Conservation (phyloP, 257 asterid species). For the Apocynum venetum region DNA sequence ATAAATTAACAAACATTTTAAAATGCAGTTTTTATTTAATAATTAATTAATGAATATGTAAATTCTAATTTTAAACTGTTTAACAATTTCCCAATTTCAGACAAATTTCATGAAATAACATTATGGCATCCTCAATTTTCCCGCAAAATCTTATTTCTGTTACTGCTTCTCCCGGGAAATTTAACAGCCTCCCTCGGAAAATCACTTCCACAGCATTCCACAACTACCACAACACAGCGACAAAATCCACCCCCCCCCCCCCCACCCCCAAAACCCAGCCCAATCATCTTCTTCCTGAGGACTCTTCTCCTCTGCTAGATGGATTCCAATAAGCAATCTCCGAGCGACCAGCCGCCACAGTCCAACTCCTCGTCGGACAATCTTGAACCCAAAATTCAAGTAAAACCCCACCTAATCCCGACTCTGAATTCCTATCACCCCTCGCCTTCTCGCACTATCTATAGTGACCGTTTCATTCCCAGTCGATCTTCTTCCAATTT, state of each 20-base stretch:
- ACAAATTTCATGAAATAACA: too few species aligned
- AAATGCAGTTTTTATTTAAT: too few species aligned
- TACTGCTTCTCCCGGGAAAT: conserved; percentile 38
- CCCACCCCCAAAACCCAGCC: neutral
- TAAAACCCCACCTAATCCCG: conserved; percentile 16
- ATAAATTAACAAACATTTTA: too few species aligned
- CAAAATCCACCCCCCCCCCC: neutral
- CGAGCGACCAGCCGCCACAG: neutral
- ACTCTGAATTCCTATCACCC: conserved; percentile 42
- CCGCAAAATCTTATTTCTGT: conserved; percentile 22
- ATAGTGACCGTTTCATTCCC: conserved; percentile 88
- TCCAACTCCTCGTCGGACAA: conserved; percentile 2
- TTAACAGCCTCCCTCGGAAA: conserved; percentile 5
- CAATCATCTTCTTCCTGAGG: neutral
- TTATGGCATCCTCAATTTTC: conserved; percentile 18
- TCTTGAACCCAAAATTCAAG: conserved; percentile 40
- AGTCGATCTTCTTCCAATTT: conserved; percentile 80
- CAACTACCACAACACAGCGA: neutral
- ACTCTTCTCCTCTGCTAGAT: conserved; percentile 7
- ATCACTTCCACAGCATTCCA: neutral
- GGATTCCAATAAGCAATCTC: conserved; percentile 23
- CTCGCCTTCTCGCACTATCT: conserved; percentile 66
- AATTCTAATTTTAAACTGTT: too few species aligned
- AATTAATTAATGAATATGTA: too few species aligned
- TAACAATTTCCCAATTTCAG: too few species aligned